Base-by-base conservation (phyloP, 2,329 filamentous ascomycete genomes). In the Pezicula radicicola region DNA sequence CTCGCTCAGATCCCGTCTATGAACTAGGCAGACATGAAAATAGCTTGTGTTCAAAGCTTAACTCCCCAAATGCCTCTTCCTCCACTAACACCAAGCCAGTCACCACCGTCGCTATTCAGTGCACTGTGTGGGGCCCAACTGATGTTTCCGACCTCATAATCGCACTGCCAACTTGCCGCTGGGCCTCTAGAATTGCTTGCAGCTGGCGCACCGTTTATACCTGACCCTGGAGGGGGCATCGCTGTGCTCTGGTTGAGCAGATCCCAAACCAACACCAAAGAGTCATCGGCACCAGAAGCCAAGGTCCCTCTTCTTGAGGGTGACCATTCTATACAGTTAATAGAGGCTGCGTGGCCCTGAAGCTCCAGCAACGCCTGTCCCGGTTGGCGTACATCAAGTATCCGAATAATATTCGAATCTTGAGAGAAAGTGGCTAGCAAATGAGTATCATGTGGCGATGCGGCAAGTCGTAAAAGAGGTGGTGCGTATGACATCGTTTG, bases 281-380 rank as follows among this genome's bases (percentile, higher is more conserved):
- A 93, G 70, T 99, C 94, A 64, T 99, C 94, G 6, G 80, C 94
- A 33, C 94, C 94, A 0, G 91, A 96, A 15, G 93, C 93, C 16
- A 99, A 81, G 59, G 92, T 88, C 21, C 94, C 94, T 62, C 94
- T 81, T 53, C 92, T 83, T 50, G 84, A 82, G 0, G 91, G 93
- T 8, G 91, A 96, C 94, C 94, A 99, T 72, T 99, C 94, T 53
- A 97, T 88, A 64, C 89, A 94, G 72, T 96, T 97, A 52, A 99
- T 81, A 7, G 90, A 72, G 4, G 90, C 88, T 19, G 84, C 83
- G 66, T 99, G 93, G 19, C 94, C 94, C 45, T 89, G 89, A 36
- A 99, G 84, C 68, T 99, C 94, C 25, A 99, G 82, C 4, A 99
- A 80, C 2, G 94, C 94, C 70, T 97, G 94, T 6, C 94, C 94